Conservation (phyloP, 805 yeast genomes). For the Hanseniaspora mollemarum region DNA sequence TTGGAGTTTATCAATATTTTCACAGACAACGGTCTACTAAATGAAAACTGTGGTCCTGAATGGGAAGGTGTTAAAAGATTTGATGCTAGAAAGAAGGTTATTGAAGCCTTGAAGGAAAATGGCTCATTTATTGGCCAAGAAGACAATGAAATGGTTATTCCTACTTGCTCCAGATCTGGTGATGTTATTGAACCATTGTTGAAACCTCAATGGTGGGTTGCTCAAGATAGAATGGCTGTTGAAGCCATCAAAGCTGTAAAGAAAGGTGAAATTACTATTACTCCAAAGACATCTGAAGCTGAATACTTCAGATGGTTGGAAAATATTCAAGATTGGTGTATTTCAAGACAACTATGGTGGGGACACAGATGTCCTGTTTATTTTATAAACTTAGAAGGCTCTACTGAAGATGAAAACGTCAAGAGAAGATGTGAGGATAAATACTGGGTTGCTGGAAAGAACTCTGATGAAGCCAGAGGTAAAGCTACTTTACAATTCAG, state of each 20-base stretch:
- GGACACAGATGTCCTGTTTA: conserved; percentile 98
- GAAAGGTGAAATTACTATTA: conserved; percentile 65
- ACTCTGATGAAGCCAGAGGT: conserved; percentile 65
- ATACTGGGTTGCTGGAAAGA: conserved; percentile 88
- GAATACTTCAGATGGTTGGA: conserved; percentile 94
- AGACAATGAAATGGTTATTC: conserved; percentile 93
- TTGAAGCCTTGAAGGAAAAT: conserved; percentile 61
- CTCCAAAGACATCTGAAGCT: conserved; percentile 80
- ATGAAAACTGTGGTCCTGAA: conserved; percentile 78
- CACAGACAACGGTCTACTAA: conserved; percentile 84
- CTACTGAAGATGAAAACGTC: conserved; percentile 41
- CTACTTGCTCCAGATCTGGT: conserved; percentile 90
- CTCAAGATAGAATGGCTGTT: conserved; percentile 77
- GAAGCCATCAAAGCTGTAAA: conserved; percentile 78
- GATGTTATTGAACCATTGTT: conserved; percentile 92
- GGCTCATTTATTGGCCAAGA: conserved; percentile 73
- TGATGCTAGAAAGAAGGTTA: conserved; percentile 79
- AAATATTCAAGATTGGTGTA: conserved; percentile 98
- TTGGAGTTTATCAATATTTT: conserved; percentile 80
- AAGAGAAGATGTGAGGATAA: conserved; percentile 41
- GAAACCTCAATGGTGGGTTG: conserved; percentile 99
- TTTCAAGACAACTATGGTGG: conserved; percentile 89
- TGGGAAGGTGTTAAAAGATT: conserved; percentile 87
- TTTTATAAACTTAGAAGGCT: conserved; percentile 70
- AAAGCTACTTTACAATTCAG: conserved; percentile 73